Percentiles rank a stretch among this genome's conserved stretches.
Evolutionary conservation across 2,329 filamentous ascomycete genomes (phyloP).

Genomic region (Cercospora sojina): DNA sequence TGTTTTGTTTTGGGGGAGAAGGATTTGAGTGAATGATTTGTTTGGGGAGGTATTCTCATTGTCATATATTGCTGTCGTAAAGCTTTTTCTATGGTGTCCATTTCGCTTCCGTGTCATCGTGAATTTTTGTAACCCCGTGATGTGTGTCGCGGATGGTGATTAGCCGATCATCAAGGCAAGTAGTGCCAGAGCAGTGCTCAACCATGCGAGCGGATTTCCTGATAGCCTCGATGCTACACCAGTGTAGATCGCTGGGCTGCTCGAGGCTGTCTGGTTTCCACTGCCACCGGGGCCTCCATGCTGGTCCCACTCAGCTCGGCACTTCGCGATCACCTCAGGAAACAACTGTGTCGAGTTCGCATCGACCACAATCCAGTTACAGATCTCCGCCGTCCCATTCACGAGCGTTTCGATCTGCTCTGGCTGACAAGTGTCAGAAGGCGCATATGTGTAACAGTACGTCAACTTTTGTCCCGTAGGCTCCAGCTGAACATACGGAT

Average conservation of each 20-base stretch:
- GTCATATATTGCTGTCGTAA: not conserved
- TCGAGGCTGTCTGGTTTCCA: not conserved
- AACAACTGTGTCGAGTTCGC: constrained; percentile 26
- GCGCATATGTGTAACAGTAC: constrained; percentile 24
- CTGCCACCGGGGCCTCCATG: not conserved
- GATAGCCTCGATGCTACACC: not conserved
- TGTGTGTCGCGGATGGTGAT: not conserved
- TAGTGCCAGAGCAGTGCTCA: not conserved
- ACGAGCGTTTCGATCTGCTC: constrained; percentile 21
- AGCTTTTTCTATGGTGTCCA: not conserved
- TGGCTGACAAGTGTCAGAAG: constrained; percentile 24
- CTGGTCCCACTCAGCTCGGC: not conserved
- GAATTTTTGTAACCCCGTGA: not conserved
- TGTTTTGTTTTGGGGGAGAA: constrained; percentile 14
- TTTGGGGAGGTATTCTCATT: not conserved
- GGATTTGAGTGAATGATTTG: constrained; percentile 6
- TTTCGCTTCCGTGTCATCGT: not conserved
- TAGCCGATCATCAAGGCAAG: not conserved
- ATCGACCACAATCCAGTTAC: constrained; percentile 26
- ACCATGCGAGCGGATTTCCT: not conserved
- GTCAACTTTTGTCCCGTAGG: constrained; percentile 19
- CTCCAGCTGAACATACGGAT: constrained; percentile 1
- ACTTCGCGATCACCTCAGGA: constrained; percentile 16
- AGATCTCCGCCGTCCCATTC: constrained; percentile 23
- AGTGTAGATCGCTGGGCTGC: not conserved